These are phyloP conservation scores for Populus hybrid DNA, from an alignment of 441 rosid species.

Conservation along the genomic window DNA sequence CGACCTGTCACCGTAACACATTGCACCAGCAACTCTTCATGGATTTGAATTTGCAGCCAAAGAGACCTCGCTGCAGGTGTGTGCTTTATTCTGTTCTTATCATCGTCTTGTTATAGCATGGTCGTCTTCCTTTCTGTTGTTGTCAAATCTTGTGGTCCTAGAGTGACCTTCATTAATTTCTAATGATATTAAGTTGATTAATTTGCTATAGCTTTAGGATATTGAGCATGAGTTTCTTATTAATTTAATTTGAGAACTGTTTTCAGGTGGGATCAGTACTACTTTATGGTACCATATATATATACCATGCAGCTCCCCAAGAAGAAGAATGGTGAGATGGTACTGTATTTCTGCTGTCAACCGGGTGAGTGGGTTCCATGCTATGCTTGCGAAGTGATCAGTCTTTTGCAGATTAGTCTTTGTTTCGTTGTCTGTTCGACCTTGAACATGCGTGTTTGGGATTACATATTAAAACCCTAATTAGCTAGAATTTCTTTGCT, in stretches of 20 bases:
- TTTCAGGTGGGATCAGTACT: neutral
- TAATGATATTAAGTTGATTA: neutral
- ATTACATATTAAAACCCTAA: neutral
- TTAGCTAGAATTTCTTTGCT: neutral
- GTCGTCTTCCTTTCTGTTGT: neutral
- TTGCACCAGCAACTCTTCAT: neutral
- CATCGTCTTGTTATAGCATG: neutral
- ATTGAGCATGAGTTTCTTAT: neutral
- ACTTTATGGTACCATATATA: too few relatives aligned
- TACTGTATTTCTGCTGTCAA: too few relatives aligned
- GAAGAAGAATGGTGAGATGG: too few relatives aligned
- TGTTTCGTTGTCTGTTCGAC: conserved; percentile 56
- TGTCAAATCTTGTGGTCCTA: neutral
- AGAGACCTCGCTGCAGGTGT: neutral
- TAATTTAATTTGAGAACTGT: too few relatives aligned
- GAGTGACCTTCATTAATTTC: too few relatives aligned
- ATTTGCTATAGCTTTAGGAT: neutral
- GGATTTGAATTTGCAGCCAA: neutral
- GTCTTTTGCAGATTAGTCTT: conserved; percentile 32
- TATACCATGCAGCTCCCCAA: too few relatives aligned
- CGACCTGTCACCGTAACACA: neutral
- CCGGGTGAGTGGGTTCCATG: conserved; percentile 26
- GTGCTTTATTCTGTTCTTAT: neutral
- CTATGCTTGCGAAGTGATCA: conserved; percentile 28
- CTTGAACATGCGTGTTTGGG: conserved; percentile 18